These are phyloP conservation scores for Coemansia sp. DNA, from an alignment of 192 early-diverging fungal species.

Conservation along the genomic window DNA sequence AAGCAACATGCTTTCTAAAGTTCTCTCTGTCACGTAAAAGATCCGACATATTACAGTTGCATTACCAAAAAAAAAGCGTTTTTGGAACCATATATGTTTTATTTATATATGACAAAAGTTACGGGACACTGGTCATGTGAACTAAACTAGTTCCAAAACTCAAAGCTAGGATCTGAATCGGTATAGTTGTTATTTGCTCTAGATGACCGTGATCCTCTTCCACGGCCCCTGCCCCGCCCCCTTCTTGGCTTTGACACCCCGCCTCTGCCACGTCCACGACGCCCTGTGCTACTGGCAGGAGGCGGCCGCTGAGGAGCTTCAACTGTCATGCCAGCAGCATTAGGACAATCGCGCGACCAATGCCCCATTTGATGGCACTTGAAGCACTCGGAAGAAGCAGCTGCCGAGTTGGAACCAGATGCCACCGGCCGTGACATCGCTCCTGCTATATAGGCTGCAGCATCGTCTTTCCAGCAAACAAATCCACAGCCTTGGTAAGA, in stretches of 20 bases:
- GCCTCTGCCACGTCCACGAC: conserved; percentile 11
- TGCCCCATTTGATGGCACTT: conserved; percentile 40
- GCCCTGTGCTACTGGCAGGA: conserved; percentile 13
- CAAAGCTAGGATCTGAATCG: conserved; percentile 16
- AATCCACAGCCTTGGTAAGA: conserved; percentile 35
- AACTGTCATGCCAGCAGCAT: conserved; percentile 3
- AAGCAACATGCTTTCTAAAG: conserved; percentile 54
- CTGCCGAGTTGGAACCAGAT: not conserved
- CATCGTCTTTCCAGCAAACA: conserved; percentile 42
- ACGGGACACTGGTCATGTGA: conserved; percentile 8
- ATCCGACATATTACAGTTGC: conserved; percentile 22
- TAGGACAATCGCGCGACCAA: conserved; percentile 43
- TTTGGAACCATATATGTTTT: too few relatives aligned
- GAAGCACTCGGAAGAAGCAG: conserved; percentile 25
- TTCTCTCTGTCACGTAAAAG: conserved; percentile 23
- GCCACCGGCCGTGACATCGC: not conserved
- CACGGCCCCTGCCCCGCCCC: conserved; percentile 8
- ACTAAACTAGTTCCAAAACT: conserved; percentile 10
- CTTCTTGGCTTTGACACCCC: not conserved
- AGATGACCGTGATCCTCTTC: not conserved
- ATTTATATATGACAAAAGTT: not conserved
- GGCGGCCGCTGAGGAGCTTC: conserved; percentile 8
- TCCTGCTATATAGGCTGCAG: conserved; percentile 16
- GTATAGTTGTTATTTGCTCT: not conserved
- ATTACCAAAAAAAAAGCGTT: not conserved